Conservation (phyloP, 176 grass and related monocot genomes). For the Eleusine indica region DNA sequence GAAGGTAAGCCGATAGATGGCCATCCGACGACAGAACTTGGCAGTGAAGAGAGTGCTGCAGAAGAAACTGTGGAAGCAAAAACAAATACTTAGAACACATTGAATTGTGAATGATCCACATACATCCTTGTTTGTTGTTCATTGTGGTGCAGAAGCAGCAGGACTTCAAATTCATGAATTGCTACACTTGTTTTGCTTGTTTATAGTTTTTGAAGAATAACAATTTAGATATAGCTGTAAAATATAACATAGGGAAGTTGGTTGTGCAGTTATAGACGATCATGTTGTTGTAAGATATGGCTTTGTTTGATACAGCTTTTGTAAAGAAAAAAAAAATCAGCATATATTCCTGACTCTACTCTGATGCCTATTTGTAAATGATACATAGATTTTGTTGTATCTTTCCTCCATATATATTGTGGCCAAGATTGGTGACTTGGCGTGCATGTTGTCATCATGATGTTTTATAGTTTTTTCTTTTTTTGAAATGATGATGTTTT, state of each 20-base stretch:
- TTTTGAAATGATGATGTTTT: too few relatives aligned
- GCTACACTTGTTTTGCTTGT: not conserved
- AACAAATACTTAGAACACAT: constrained; percentile 7
- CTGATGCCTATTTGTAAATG: not conserved
- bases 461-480: too few relatives aligned
- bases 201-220: constrained; percentile 14
- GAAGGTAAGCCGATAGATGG: constrained; percentile 38
- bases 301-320: not conserved
- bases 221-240: constrained; percentile 32
- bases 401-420: not conserved
- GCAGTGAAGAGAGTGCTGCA: constrained; percentile 14
- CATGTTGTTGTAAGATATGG: constrained; percentile 41
- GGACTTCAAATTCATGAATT: not conserved
- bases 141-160: constrained; percentile 3
- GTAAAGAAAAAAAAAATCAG: constrained; percentile 11
- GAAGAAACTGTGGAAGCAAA: constrained; percentile 25
- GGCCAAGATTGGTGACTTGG: not conserved
- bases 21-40: constrained; percentile 16
- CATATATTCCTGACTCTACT: not conserved
- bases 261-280: constrained; percentile 15
- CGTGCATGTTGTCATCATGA: too few relatives aligned
- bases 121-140: not conserved
- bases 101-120: constrained; percentile 10
- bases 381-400: not conserved
- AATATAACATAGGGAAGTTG: constrained; percentile 4